Evolutionary conservation across 768 basidiomycete genomes (phyloP), one percentile per base, ranked within the genome.

Genomic region (Suillus lakei): DNA sequence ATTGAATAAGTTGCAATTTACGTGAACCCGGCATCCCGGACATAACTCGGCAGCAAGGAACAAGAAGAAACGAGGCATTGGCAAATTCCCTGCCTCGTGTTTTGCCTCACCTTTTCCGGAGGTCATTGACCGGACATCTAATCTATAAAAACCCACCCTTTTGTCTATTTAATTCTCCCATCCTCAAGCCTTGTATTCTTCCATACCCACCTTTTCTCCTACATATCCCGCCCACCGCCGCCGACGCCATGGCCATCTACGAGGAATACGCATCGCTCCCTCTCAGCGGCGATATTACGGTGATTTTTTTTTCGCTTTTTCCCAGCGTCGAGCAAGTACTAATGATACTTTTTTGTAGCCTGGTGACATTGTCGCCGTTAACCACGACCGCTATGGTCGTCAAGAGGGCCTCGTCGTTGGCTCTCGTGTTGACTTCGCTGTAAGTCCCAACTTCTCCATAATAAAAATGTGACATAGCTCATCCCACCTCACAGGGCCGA

Each of bases 361-460:
- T 62, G 93, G 92, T 66, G 93, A 95, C 76, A 83, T 93, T 73
- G 92, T 95, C 77, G 83, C 90, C 63, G 89, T 94, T 72, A 84
- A 87, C 71, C 85, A 91, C 72, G 86, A 86, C 44, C 61, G 77
- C 36, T 83, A 83, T 65, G 90, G 89, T 70, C 82, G 85, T 67
- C 86, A 84, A 72, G 93, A 96, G 74, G 93, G 94, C 60, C 84
- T 94, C 64, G 93, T 95, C 68, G 80, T 93, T 43, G 91, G 92
- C 46, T 85, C 91, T 39, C 88, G 91, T 79, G 70, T 85, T 64
- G 93, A 95, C 85, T 80, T 83, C 69, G 77, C 82, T 61, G 92
- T 93, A 76, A 69, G 90, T 18, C 28, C 6, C 26, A 18, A 18
- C 50, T n/a, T n/a, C n/a, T 61, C 38, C 41, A 53, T 58, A 64